Percentiles rank a stretch among this genome's conserved stretches.
Evolutionary conservation across 768 basidiomycete species (phyloP).

Genomic region (Lentinula edodes): DNA sequence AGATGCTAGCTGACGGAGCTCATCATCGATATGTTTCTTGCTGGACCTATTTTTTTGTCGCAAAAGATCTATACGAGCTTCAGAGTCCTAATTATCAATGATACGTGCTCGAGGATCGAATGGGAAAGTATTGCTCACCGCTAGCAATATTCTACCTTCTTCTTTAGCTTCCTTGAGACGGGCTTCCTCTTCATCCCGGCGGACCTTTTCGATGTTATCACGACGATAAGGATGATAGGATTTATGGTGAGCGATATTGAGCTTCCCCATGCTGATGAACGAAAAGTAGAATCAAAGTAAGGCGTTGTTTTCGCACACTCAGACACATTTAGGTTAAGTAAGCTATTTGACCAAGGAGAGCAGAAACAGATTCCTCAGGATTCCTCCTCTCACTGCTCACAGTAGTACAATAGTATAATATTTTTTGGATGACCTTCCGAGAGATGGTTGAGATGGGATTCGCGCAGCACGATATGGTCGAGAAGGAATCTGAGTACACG

Average conservation of each 20-base stretch:
- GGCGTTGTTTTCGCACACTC: no score
- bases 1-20: background rate
- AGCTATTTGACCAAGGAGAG: background rate
- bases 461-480: no score
- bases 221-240: conserved; percentile 83
- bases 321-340: background rate
- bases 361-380: no score
- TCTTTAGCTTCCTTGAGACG: conserved; percentile 57
- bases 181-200: conserved; percentile 80
- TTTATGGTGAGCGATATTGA: conserved; percentile 89
- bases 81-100: conserved; percentile 53
- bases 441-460: no score
- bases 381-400: background rate
- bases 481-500: no score
- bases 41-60: conserved; percentile 53
- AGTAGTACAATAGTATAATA: background rate
- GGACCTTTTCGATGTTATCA: conserved; percentile 80
- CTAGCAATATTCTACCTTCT: conserved; percentile 67
- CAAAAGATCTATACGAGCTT: conserved; percentile 66
- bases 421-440: no score
- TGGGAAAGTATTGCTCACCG: conserved; percentile 40
- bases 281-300: background rate
- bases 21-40: conserved; percentile 29
- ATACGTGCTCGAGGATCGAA: background rate
- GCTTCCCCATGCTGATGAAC: conserved; percentile 57